Percentiles rank a stretch among this genome's conserved stretches.
phyloP scores from a whole-genome alignment of 1,284 basidiomycete genomes.

The Earliella scabrosa region DNA sequence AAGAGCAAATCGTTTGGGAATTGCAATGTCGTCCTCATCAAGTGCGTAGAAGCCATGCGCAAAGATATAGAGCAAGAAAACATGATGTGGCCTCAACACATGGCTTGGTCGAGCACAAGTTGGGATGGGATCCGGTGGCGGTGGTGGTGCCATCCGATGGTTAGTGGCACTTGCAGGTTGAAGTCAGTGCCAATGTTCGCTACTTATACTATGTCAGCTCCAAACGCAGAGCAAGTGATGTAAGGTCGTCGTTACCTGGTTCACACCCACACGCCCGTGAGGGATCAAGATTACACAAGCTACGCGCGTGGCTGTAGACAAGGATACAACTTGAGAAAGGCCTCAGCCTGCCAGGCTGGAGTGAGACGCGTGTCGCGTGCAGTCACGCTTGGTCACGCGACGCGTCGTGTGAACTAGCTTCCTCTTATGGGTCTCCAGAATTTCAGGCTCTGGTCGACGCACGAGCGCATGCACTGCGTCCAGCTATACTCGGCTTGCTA shows the following conservation, averaged over 20 bases:
- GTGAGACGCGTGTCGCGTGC: slow-evolving; percentile 8
- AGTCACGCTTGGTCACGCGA: slow-evolving; percentile 15
- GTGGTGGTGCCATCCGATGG: slow-evolving; percentile 43
- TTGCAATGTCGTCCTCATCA: slow-evolving; percentile 43
- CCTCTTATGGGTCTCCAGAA: slow-evolving; percentile 3
- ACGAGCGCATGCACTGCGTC: not conserved
- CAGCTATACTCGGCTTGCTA: not conserved
- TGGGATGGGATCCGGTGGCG: slow-evolving; percentile 29
- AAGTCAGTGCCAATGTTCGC: too few species aligned
- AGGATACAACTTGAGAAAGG: too few species aligned
- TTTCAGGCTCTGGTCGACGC: slow-evolving; percentile 17
- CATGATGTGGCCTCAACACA: slow-evolving; percentile 73
- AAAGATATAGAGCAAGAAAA: slow-evolving; percentile 65
- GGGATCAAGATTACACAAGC: too few species aligned
- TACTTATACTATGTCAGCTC: too few species aligned
- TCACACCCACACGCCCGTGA: too few species aligned
- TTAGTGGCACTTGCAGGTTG: too few species aligned
- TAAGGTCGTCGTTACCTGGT: too few species aligned
- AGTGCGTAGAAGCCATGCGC: slow-evolving; percentile 62
- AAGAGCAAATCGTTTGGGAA: slow-evolving; percentile 63
- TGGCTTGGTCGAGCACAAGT: slow-evolving; percentile 46
- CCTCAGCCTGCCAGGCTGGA: too few species aligned
- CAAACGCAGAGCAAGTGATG: too few species aligned
- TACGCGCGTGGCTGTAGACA: too few species aligned
- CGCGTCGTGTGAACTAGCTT: slow-evolving; percentile 22